Evolutionary conservation across 441 rosid genomes (phyloP), one percentile per base, ranked within the genome.

Genomic region (Capsella rubella): DNA sequence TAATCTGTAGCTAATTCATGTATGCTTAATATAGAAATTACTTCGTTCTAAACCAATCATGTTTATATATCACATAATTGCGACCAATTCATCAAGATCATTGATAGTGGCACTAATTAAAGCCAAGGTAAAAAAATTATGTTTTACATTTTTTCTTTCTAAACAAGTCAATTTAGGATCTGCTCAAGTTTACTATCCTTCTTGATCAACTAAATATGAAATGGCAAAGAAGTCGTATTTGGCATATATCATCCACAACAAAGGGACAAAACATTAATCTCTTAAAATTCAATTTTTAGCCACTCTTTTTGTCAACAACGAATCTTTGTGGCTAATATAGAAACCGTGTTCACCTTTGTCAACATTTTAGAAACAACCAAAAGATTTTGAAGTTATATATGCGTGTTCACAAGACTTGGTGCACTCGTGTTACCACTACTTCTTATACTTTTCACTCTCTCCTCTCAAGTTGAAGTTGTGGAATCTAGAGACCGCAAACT

Each of bases 391-490:
- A 28, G 66, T 25, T 21, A 21, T 21, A 16, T 71, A 28, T 4
- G 21, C 21, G n/a, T 60, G 53, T 45, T 40, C 8, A 50, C 50
- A 57, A 28, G 34, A 56, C 59, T 37, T 57, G 25, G 25, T 21
- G 64, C 58, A 50, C 1, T 75, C 62, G 40, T 75, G 16, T n/a
- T 75, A 43, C 54, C 73, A 43, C 32, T 75, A 6, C 66, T 73
- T 57, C 43, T 65, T 37, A 35, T 65, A 47, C 34, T 66, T 8
- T 51, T 66, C 54, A 66, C 67, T 40, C 29, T 74, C 14, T 66
- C 72, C 46, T 66, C 46, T 58, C 61, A 66, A 74, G 46, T 61
- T 66, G 27, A 28, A 37, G 67, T 74, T 8, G 61, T 74, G 8
- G 67, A 74, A 9, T 66, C 67, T 66, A 66, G 54, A 13, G 37